Evolutionary conservation across 305 asterid genomes (phyloP), one percentile per base, ranked within the genome.

Genomic region (Petunia hybrid): DNA sequence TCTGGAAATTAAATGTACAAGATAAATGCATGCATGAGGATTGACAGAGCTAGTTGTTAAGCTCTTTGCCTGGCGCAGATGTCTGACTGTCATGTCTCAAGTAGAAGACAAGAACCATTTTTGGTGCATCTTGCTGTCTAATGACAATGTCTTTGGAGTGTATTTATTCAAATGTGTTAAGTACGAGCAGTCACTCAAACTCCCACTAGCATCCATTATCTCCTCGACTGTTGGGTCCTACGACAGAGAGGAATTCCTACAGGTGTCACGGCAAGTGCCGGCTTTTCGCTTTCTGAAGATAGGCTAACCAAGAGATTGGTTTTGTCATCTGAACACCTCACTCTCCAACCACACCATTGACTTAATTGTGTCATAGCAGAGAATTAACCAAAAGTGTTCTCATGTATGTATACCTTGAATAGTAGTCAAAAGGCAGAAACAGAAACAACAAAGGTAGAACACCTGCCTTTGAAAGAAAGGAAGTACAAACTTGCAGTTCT

Each of bases 61-160:
- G 62, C 78, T 73, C 45, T 73, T 73, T 51, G 35, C 2, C 45
- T 70, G 46, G 16, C 45, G 77, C 35, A 45, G 59, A 70, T 16
- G 35, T 69, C 59, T 4, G 10, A 70, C 31, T 70, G 77, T 4
- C 60, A 22, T 45, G 77, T 45, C 77, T 48, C 45, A 12, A 48
- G 78, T 73, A 73, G 78, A 12, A 6, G 3, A 73, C 35, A 51
- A 35, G 78, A 48, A 73, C 78, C 39, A 73, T 48, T 5, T 1
- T 73, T 13, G 62, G 78, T 73, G 78, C 45, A 35, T 73, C 45
- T 73, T 35, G 45, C 78, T 31, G 62, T 73, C 46, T 73, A 13
- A 73, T 73, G 62, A 35, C 35, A 35, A 73, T 35, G 45, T 12
- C 13, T 3, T 4, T 73, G 62, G 3, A 73, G 22, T 48, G 4